Base-by-base conservation (phyloP, 306 rosid genomes). In the Mimosa pudica region DNA sequence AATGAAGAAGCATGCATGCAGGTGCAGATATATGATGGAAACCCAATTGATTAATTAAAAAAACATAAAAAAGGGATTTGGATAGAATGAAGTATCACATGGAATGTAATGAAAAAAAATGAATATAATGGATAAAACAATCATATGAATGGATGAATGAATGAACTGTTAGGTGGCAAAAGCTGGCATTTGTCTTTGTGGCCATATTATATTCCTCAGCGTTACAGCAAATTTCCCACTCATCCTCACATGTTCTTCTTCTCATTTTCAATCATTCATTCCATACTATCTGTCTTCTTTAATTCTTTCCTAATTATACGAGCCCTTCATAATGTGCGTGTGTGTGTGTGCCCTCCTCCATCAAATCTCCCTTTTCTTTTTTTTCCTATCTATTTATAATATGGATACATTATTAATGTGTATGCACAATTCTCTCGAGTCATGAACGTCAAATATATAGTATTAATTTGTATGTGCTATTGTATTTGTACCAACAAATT, bases 171-270 rank as follows among this genome's bases (percentile, higher is more conserved):
- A 66, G 4, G 44, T 38, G 48, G 48, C 44, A 38, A 66, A 42
- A 68, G 73, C 52, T 68, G 52, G 74, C 74, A 45, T 46, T 70
- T 20, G 55, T 49, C 55, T 68, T 44, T 12, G 14, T 41, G 32
- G 54, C 5, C 14, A 42, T 46, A 11, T 13, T 17, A 14, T 16
- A 38, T 38, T 16, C 20, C 20, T 45, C 38, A 69, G 55, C n/a
- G 38, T 9, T 45, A 18, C 74, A 45, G n/a, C 74, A 44, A 20
- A 45, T 45, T 1, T 10, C 30, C 55, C 55, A 44, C 73, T 8
- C 73, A 69, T 44, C 48, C 12, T 20, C 73, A 69, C 73, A 69
- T 69, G 73, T 5, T 48, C 16, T 48, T 48, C 4, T 48, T 2
- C 52, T 47, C 52, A 38, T 38, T 38, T 38, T 9, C 52, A 47